Evolutionary conservation across 495 filamentous ascomycete species (phyloP), one percentile per base, ranked within the genome.

Genomic region (Hypoxylon cercidicola): DNA sequence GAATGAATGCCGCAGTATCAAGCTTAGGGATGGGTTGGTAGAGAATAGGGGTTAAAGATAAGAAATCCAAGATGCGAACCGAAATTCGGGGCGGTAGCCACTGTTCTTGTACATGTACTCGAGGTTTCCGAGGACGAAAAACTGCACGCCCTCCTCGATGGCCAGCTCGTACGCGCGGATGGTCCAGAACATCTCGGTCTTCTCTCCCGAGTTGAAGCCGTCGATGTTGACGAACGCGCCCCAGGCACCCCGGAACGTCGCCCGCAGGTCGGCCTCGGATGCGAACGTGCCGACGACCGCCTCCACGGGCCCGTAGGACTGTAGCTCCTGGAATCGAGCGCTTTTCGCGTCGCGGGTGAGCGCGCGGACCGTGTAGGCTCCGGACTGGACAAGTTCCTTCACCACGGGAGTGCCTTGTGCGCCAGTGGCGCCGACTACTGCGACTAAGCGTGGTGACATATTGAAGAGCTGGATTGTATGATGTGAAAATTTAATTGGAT

Each of bases 121-220:
- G 6, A 84, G 68, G 52, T 77, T 80, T 0, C 79, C 81, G 48
- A 79, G 84, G 1, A 88, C 71, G 70, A 80, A 88, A 67, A 82
- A 78, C 67, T 80, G 74, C 15, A 86, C 75, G 6, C 83, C 82
- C 25, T 73, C 63, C 35, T 81, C 74, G 37, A 80, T 60, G 0
- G 85, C 83, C 2, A 88, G 71, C 48, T 88, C 85, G 62, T 82
- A 88, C 25, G 75, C 73, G 13, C 85, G 77, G 15, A 83, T 82
- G 11, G 79, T 83, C 78, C 80, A 87, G 66, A 75, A 88, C 1
- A 81, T 75, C 64, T 87, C 85, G 7, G 71, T 68, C 57, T 84
- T 82, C 66, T 85, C 81, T 12, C 85, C 84, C 6, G 75, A 72
- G 39, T 78, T 81, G 61, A 84, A 85, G 35, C 83, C 79, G 60